Conservation (phyloP, 2,329 filamentous ascomycete species). For the Scytalidium lignicola region DNA sequence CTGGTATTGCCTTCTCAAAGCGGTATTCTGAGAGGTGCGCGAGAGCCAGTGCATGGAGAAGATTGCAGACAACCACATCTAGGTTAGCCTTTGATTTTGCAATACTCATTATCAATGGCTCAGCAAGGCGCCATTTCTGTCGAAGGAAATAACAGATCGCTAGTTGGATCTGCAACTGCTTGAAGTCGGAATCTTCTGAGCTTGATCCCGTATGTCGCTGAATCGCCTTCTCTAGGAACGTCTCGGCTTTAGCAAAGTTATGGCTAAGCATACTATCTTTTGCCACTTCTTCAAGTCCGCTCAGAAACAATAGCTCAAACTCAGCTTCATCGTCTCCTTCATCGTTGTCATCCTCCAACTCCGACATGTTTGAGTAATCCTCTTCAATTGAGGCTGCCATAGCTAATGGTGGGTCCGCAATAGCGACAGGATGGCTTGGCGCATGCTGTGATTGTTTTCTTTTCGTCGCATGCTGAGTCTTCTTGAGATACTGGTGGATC, state of each 20-base stretch:
- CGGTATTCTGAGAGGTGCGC: constrained; percentile 16
- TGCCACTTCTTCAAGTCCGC: constrained; percentile 19
- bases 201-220: constrained; percentile 3
- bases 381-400: neutral
- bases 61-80: constrained; percentile 15
- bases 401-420: neutral
- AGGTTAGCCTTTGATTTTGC: constrained; percentile 8
- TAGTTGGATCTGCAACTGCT: constrained; percentile 17
- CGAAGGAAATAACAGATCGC: constrained; percentile 20
- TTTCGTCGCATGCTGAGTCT: constrained; percentile 1
- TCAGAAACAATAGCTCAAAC: constrained; percentile 13
- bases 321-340: constrained; percentile 13
- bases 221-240: constrained; percentile 18
- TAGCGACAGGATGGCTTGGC: constrained; percentile 1
- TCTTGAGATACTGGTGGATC: constrained; percentile 12
- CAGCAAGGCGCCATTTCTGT: constrained; percentile 16
- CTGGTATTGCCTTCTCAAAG: constrained; percentile 18
- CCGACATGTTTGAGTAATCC: constrained; percentile 1
- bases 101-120: constrained; percentile 12
- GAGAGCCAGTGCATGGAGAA: constrained; percentile 20
- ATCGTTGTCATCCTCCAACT: constrained; percentile 7
- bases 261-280: constrained; percentile 18
- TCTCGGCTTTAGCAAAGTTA: constrained; percentile 18
- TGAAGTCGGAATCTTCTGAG: constrained; percentile 2
- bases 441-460: neutral